Conservation (phyloP, 2,329 filamentous ascomycete species). For the Drechslerella coelobrocha region DNA sequence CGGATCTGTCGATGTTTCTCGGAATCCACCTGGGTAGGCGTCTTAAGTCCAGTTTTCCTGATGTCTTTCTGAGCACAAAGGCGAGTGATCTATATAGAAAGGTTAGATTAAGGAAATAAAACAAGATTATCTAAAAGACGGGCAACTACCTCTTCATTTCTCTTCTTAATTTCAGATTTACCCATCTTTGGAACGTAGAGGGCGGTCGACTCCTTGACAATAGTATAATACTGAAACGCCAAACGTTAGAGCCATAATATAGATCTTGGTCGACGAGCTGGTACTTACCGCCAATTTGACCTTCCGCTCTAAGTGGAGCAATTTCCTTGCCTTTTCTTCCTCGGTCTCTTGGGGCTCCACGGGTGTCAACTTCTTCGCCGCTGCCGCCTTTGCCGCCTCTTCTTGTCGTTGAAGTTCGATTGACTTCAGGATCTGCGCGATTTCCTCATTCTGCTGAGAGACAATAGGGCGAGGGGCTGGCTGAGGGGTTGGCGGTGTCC, state of each 20-base stretch:
- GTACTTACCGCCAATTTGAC: conserved; percentile 45
- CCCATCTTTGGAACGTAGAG: conserved; percentile 42
- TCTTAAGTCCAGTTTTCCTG: conserved; percentile 37
- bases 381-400: conserved; percentile 16
- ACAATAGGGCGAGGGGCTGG: conserved; percentile 11
- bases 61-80: conserved; percentile 46
- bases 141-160: conserved; percentile 43
- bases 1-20: conserved; percentile 43
- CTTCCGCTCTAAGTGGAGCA: conserved; percentile 29
- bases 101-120: conserved; percentile 1
- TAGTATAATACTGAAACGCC: conserved; percentile 47
- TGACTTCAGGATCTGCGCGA: conserved; percentile 15
- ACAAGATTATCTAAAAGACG: not conserved
- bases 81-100: conserved; percentile 31
- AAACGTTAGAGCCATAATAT: not conserved
- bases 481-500: conserved; percentile 19
- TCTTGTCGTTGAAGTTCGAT: conserved; percentile 21
- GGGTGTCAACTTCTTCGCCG: conserved; percentile 15
- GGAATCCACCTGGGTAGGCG: conserved; percentile 9
- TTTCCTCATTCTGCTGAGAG: conserved; percentile 13
- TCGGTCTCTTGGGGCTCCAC: conserved; percentile 29
- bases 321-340: conserved; percentile 30
- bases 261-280: not conserved
- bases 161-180: conserved; percentile 43
- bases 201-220: conserved; percentile 47